Base-by-base conservation (phyloP, 495 filamentous ascomycete genomes). In the Xylaria flabelliformis region DNA sequence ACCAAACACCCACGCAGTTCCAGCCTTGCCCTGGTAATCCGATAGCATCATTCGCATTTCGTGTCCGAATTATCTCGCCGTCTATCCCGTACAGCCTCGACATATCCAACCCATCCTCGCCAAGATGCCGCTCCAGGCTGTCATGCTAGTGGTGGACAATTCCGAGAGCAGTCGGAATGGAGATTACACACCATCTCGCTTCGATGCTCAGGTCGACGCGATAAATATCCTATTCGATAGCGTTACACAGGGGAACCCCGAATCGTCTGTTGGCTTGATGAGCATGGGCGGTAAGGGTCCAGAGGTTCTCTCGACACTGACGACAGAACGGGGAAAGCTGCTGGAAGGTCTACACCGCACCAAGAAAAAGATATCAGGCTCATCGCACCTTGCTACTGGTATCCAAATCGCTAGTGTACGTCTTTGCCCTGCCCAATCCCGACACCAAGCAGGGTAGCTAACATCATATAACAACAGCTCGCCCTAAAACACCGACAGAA, bases 401-500 rank as follows among this genome's bases (percentile, higher is more conserved):
- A 94, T 99, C 79, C 95, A 97, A 80, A 92, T 99, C 68, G 96
- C 96, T 46, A 91, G 90, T 72, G 95, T 98, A 90, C 73, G 93
- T 89, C 42, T 41, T 50, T 4, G 4, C 17, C 26, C n/a, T 1
- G 26, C 1, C 34, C 19, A 32, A n/a, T 26, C 55, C 42, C 68
- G 51, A 39, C 55, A 61, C 29, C 24, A 21, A 17, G 36, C 13
- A 24, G 19, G 34, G 50, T 41, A 71, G 61, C 77, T 77, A 71
- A 75, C 63, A 62, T 74, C 13, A n/a, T n/a, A 44, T 36, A 62
- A 10, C 13, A 39, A 76, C 72, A 97, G 94, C 88, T 99, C 69
- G 96, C 96, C n/a, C 87, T 99, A 74, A 99, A 98, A 85, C 96
- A 99, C 82, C 91, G 96, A 46, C 94, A 97, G 82, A 97, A 99